These are phyloP conservation scores for Podaxis sp. DNA, from an alignment of 768 basidiomycete genomes.

Conservation along the genomic window DNA sequence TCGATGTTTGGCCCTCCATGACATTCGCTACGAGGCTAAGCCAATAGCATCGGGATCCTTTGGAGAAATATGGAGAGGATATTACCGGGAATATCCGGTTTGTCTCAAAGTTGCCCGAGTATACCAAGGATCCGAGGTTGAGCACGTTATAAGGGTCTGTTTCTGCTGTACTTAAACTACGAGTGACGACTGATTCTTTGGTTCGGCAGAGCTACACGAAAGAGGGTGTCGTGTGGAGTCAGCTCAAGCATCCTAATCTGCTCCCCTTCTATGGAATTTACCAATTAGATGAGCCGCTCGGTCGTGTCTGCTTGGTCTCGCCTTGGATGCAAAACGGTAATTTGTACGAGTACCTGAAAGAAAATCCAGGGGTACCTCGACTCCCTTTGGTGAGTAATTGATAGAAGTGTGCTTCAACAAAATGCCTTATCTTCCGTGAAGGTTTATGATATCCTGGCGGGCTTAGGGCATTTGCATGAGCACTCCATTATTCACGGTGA, in stretches of 20 bases:
- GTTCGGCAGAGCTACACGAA: too few relatives aligned
- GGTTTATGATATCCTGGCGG: conserved; percentile 16
- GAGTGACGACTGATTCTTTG: too few relatives aligned
- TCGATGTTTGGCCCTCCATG: not conserved
- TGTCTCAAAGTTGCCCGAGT: too few relatives aligned
- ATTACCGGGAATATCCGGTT: too few relatives aligned
- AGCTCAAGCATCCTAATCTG: not conserved
- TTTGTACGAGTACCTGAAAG: conserved; percentile 10
- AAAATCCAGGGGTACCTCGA: not conserved
- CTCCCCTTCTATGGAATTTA: not conserved
- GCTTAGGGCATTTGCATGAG: conserved; percentile 19
- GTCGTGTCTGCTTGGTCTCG: conserved; percentile 14
- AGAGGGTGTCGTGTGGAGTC: too few relatives aligned
- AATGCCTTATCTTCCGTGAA: not conserved
- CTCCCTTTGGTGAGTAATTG: conserved; percentile 4
- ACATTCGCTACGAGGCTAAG: not conserved
- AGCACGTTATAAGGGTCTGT: too few relatives aligned
- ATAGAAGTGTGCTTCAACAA: not conserved
- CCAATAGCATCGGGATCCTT: too few relatives aligned
- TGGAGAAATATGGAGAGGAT: too few relatives aligned
- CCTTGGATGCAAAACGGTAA: conserved; percentile 19
- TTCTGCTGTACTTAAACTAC: too few relatives aligned
- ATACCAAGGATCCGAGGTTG: too few relatives aligned
- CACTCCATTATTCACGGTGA: conserved; percentile 21
- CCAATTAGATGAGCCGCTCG: not conserved